phyloP scores from a whole-genome alignment of 164 flowering plant species.

The Macadamia tetraphylla region DNA sequence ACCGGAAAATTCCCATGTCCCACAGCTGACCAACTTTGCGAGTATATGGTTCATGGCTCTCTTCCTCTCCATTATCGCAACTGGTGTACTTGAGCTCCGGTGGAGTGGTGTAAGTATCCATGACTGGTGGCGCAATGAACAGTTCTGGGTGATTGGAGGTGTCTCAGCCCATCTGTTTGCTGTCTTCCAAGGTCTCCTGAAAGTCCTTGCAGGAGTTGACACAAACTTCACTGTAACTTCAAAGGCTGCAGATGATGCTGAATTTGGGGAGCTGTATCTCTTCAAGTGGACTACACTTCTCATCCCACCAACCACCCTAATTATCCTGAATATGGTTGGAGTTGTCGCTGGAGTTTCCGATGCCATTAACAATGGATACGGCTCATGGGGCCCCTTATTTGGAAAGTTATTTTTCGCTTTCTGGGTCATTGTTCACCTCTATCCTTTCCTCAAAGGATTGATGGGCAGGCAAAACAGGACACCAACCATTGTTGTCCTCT shows the following conservation, averaged over 20 bases:
- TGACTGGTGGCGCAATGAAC: constrained; percentile 44
- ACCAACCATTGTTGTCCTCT: constrained; percentile 40
- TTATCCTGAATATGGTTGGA: constrained; percentile 42
- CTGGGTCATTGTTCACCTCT: constrained; percentile 44
- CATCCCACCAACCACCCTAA: constrained; percentile 44
- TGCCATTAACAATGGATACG: constrained; percentile 41
- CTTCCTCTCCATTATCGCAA: constrained; percentile 39
- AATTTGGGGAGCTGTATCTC: constrained; percentile 42
- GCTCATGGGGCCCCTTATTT: constrained; percentile 41
- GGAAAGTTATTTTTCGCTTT: constrained; percentile 41
- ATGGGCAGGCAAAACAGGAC: constrained; percentile 50
- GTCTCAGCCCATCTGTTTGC: constrained; percentile 44
- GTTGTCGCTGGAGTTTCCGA: constrained; percentile 40
- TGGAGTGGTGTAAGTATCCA: constrained; percentile 46
- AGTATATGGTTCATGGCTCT: constrained; percentile 34
- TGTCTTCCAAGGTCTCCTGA: constrained; percentile 44
- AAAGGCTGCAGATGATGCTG: constrained; percentile 35
- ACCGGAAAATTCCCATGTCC: too few species aligned
- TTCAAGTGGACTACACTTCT: constrained; percentile 50
- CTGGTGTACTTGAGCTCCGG: constrained; percentile 36
- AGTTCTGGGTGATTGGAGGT: constrained; percentile 43
- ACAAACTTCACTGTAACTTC: constrained; percentile 42
- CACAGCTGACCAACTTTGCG: too few species aligned
- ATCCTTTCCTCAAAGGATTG: constrained; percentile 48
- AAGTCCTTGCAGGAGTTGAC: constrained; percentile 40